Percentiles rank a stretch among this genome's conserved stretches.
Evolutionary conservation across 768 basidiomycete species (phyloP).

Genomic region (Tubosaeta sp.): DNA sequence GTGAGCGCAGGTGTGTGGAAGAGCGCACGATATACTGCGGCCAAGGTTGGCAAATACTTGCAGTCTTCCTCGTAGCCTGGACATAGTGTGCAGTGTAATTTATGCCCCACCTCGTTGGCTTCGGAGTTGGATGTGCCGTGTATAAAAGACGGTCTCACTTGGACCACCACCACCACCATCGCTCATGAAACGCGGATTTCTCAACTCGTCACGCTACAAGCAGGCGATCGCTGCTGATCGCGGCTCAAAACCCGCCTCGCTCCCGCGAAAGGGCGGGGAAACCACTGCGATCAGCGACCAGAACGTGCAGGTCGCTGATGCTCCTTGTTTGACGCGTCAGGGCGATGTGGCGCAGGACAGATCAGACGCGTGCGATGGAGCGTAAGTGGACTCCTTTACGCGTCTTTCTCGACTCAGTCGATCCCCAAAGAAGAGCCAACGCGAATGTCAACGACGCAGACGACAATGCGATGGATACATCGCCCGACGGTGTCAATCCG

Average conservation of each 20-base stretch:
- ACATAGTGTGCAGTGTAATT: too few species aligned
- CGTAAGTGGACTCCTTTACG: not conserved
- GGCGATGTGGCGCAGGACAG: not conserved
- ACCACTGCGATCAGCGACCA: not conserved
- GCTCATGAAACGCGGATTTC: conserved; percentile 22
- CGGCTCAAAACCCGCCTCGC: not conserved
- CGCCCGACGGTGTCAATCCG: not conserved
- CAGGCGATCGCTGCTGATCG: not conserved
- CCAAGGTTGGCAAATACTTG: conserved; percentile 89
- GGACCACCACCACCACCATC: not conserved
- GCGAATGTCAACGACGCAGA: not conserved
- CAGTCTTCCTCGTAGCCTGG: conserved; percentile 16
- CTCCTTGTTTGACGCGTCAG: not conserved
- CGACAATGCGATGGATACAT: not conserved
- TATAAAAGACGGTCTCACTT: not conserved
- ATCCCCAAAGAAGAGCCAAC: conserved; percentile 1
- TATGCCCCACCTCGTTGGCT: too few species aligned
- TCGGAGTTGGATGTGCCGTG: too few species aligned
- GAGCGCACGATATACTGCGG: conserved; percentile 66
- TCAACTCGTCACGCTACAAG: conserved; percentile 12
- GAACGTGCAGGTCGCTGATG: not conserved
- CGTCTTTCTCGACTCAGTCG: not conserved
- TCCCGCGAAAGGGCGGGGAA: not conserved
- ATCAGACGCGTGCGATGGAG: not conserved
- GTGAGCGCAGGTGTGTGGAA: conserved; percentile 78